Percentiles rank a stretch among this genome's conserved stretches.
phyloP scores from a whole-genome alignment of 2,329 filamentous ascomycete genomes.

The Malbranchea zuffiana region DNA sequence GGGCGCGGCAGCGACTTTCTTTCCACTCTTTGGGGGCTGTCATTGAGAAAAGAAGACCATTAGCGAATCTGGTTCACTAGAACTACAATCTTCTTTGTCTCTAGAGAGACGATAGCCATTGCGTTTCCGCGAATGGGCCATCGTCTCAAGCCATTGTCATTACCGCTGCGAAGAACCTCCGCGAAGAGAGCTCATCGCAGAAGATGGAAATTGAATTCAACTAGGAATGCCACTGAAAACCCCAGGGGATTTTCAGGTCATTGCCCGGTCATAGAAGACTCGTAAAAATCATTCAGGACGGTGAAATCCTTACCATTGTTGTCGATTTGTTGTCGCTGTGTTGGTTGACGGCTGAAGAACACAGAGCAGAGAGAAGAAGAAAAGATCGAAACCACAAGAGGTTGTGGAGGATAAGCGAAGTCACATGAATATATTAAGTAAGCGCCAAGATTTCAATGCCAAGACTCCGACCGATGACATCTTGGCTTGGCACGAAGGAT shows the following conservation, averaged over 20 bases:
- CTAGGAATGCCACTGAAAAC: conserved; percentile 14
- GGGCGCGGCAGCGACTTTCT: conserved; percentile 95
- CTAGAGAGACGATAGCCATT: conserved; percentile 59
- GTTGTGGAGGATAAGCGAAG: too few relatives aligned
- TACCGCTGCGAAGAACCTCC: conserved; percentile 21
- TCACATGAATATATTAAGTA: too few relatives aligned
- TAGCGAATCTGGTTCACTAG: conserved; percentile 73
- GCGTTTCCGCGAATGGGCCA: conserved; percentile 44
- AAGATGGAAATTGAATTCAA: conserved; percentile 30
- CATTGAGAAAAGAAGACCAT: conserved; percentile 99
- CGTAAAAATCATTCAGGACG: conserved; percentile 29
- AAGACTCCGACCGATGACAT: too few relatives aligned
- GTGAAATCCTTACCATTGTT: conserved; percentile 52
- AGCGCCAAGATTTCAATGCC: too few relatives aligned
- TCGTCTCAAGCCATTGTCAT: conserved; percentile 47
- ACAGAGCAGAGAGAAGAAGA: conserved; percentile 21
- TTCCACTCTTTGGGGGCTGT: conserved; percentile 96
- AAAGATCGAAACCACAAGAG: conserved; percentile 5
- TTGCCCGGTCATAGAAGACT: conserved; percentile 7
- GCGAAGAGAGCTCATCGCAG: conserved; percentile 18
- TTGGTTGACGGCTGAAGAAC: conserved; percentile 34
- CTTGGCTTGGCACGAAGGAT: too few relatives aligned
- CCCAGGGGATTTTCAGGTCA: background rate
- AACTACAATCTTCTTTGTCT: conserved; percentile 70
- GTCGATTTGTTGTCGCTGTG: conserved; percentile 43